Conservation (phyloP, 345 rosid genomes). For the Salix purpurea region DNA sequence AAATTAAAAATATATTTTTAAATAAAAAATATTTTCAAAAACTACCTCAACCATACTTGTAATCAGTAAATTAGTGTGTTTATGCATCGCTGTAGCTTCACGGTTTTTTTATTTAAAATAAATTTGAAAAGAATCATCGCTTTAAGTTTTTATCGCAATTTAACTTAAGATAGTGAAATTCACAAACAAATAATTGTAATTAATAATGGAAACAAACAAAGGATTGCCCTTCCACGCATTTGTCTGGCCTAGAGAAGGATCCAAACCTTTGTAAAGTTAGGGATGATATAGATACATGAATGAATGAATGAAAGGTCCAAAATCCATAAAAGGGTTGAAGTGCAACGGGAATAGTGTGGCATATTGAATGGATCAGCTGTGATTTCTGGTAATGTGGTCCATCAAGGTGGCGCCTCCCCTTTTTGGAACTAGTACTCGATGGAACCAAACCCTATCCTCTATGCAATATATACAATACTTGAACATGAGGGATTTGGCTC, state of each 20-base stretch:
- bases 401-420: conserved; percentile 6
- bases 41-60: accelerated
- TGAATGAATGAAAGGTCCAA: conserved; percentile 31
- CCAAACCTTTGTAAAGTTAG: not conserved
- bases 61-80: too few relatives aligned
- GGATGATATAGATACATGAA: conserved; percentile 17
- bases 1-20: too few relatives aligned
- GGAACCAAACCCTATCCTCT: conserved; percentile 1
- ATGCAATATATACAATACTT: not conserved
- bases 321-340: not conserved
- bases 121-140: too few relatives aligned
- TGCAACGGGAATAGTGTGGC: conserved; percentile 19
- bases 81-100: too few relatives aligned
- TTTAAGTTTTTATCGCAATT: too few relatives aligned
- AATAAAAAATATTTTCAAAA: too few relatives aligned
- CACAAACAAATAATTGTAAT: too few relatives aligned
- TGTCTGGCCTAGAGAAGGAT: not conserved
- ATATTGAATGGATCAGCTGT: conserved; percentile 25
- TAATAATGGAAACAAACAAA: too few relatives aligned
- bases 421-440: conserved; percentile 12
- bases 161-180: too few relatives aligned
- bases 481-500: too few relatives aligned
- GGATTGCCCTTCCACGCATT: not conserved
- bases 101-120: too few relatives aligned
- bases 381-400: conserved; percentile 36